Evolutionary conservation across 176 grass and related monocot genomes (phyloP).

Genomic region (Secale cereale): DNA sequence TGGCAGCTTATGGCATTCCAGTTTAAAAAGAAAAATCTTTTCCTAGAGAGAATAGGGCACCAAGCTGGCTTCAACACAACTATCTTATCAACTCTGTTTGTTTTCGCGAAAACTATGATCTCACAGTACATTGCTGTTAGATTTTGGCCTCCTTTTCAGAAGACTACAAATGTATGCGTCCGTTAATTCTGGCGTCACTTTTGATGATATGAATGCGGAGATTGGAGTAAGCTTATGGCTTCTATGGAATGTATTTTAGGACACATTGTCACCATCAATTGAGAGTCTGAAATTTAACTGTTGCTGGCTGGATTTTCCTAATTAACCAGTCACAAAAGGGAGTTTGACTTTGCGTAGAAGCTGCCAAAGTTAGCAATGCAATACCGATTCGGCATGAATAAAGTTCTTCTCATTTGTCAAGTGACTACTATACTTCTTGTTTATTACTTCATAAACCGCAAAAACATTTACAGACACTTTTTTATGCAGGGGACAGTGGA

Average conservation of each 20-base stretch:
- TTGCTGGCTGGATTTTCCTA: background rate
- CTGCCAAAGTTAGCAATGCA: background rate
- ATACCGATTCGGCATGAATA: too few species aligned
- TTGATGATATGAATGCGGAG: background rate
- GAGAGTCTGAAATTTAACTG: background rate
- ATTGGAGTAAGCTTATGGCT: background rate
- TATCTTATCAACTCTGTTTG: background rate
- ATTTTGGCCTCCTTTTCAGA: background rate
- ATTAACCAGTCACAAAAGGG: background rate
- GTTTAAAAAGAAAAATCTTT: too few species aligned
- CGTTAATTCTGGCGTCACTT: background rate
- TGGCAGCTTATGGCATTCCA: background rate
- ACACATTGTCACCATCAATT: background rate
- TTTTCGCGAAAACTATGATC: background rate
- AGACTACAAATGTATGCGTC: background rate
- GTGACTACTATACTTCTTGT: background rate
- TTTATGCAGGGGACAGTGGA: background rate
- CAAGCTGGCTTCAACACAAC: background rate
- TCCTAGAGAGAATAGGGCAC: too few species aligned
- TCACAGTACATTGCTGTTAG: background rate
- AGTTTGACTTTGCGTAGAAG: background rate
- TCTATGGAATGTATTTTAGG: background rate
- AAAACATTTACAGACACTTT: constrained; percentile 13
- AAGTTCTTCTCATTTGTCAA: too few species aligned
- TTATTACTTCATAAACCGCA: background rate